Base-by-base conservation (phyloP, 2,329 filamentous ascomycete species). In the Aspergillaceae sp. region DNA sequence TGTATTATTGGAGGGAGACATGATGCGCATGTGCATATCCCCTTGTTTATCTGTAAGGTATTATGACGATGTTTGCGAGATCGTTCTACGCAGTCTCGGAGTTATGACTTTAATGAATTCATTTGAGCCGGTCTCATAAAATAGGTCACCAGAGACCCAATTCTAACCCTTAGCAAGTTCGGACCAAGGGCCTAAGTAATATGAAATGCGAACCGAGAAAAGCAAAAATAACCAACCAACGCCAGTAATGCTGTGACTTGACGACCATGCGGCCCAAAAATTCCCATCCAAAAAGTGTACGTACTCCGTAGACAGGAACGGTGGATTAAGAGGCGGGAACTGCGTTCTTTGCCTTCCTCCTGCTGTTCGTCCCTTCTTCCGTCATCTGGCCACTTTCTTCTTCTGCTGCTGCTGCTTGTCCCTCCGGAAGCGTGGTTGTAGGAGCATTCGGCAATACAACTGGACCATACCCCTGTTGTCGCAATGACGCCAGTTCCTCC, bases 401-500 rank as follows among this genome's bases (percentile, higher is more conserved):
- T 26, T 61, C 56, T 35, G 53, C 44, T 47, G 52, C 33, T 26
- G 61, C 56, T 45, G 58, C 59, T 26, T 59, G 59, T 29, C 1
- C 27, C 37, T 35, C 42, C 11, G 42, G 33, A n/a, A 27, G 26
- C 8, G 33, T 34, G 5, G 61, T 54, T n/a, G 55, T 59, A 9
- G 71, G 70, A n/a, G 54, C 63, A 52, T 65, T 59, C 7, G 71
- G 70, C 27, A 73, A 52, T 11, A 59, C 55, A 33, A 56, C 51
- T 4, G 64, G 55, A 5, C 63, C 64, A 19, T 19, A 19, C 19
- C 19, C 19, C 19, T 19, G 19, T 27, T 58, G 53, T 65, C 90
- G 86, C 53, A 98, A 75, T 1, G 83, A 84, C 46, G 86, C 87
- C 44, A 98, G 74, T 70, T 98, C 92, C 61, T 96, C 90, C 64